Evolutionary conservation across 1,284 basidiomycete genomes (phyloP).

Genomic region (Tilletia indica): DNA sequence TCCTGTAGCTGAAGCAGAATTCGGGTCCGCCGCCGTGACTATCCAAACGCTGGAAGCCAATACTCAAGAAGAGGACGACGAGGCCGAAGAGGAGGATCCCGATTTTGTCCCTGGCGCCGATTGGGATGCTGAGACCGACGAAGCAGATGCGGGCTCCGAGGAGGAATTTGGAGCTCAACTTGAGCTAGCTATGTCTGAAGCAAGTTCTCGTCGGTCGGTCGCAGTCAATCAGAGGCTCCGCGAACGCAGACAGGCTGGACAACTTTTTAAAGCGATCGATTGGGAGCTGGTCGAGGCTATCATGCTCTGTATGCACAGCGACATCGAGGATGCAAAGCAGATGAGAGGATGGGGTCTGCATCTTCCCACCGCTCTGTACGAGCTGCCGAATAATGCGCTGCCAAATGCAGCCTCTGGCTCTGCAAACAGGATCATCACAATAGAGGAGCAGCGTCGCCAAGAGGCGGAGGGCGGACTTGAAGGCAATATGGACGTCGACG

Average conservation of each 20-base stretch:
- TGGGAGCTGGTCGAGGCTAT: background rate
- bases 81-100: background rate
- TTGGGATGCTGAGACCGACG: background rate
- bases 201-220: background rate
- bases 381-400: background rate
- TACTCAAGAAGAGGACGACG: background rate
- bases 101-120: conserved; percentile 1
- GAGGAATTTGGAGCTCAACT: background rate
- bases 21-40: background rate
- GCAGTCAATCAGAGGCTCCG: background rate
- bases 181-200: background rate
- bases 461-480: background rate
- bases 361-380: background rate
- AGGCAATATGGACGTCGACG: background rate
- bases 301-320: background rate
- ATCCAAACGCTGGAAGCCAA: too few relatives aligned
- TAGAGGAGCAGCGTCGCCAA: background rate
- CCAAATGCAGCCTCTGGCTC: background rate
- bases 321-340: background rate
- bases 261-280: background rate
- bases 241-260: background rate
- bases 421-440: background rate
- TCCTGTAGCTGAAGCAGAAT: too few relatives aligned
- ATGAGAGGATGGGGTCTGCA: background rate
- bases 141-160: background rate